phyloP scores from a whole-genome alignment of 2,329 filamentous ascomycete genomes.

The Diplodia mutila region DNA sequence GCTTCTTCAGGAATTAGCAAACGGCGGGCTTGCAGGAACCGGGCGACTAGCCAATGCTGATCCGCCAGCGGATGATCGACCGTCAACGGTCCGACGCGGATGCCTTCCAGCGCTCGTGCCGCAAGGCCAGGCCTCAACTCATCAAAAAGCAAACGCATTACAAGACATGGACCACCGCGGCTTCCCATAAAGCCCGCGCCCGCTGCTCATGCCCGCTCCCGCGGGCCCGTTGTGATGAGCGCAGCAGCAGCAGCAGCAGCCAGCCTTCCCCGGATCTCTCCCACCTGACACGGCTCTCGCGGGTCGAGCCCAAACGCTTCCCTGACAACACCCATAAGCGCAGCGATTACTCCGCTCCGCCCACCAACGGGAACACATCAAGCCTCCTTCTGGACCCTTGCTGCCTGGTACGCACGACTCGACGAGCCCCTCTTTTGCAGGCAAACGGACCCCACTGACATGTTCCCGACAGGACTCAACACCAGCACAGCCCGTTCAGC shows the following conservation, averaged over 20 bases:
- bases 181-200: conserved; percentile 15
- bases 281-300: conserved; percentile 22
- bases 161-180: conserved; percentile 13
- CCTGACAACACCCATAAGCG: conserved; percentile 18
- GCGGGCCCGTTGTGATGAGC: conserved; percentile 17
- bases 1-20: not conserved
- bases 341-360: conserved; percentile 13
- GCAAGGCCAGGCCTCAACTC: conserved; percentile 5
- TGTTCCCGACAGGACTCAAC: not conserved
- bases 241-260: conserved; percentile 10
- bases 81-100: conserved; percentile 23
- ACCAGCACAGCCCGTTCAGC: conserved; percentile 21
- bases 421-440: not conserved
- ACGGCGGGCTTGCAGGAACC: not conserved
- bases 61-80: conserved; percentile 24
- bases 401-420: conserved; percentile 21
- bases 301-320: conserved; percentile 20
- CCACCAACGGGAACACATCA: conserved; percentile 16
- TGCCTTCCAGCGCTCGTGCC: conserved; percentile 18
- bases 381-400: conserved; percentile 1
- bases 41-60: conserved; percentile 18
- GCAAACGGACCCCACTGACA: conserved; percentile 6
- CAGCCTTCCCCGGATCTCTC: conserved; percentile 16
- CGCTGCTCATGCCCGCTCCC: conserved; percentile 10
- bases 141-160: conserved; percentile 19